Base-by-base conservation (phyloP, 345 rosid genomes). In the Cardamine occulta region DNA sequence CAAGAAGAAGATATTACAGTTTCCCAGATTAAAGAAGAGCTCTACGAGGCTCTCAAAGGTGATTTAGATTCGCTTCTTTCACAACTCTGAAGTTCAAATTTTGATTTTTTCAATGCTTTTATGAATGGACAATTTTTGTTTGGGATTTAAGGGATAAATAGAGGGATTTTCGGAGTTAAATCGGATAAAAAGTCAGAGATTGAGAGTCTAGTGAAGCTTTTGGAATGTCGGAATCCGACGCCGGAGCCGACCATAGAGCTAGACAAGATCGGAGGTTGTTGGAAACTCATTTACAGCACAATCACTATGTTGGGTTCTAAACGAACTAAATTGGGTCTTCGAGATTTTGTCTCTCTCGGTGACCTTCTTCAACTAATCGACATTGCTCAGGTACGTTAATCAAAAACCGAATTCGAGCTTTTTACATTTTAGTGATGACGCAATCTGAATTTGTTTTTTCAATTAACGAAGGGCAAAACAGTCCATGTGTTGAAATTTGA, bases 221-320 rank as follows among this genome's bases (percentile, higher is more conserved):
- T 91, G 15, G 95, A 94, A 71, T 85, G 93, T 81, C 88, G 81
- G 64, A 94, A 94, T 74, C 97, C 95, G 75, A 94, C 89, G 9
- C 86, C 89, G 65, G 80, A 88, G 70, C 97, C 97, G 26, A 85
- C 91, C 34, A 29, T 56, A 29, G 88, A 85, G 75, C 55, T 94
- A 32, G 82, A 83, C 5, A 91, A 87, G 91, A 91, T 91, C 61
- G 71, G 66, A 24, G 98, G 98, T 39, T 80, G 88, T 60, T 91
- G 98, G 98, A 90, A 82, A 57, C 89, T 94, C 6, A 74, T 91
- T 44, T 89, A 87, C 75, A 89, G 91, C 28, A 91, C 96, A 24
- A 88, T 94, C 44, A 87, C 93, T 19, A 87, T 94, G 2, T 63
- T 91, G 75, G 97, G 98, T 4, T 79, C 92, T 2, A 91, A 88